These are phyloP conservation scores for Leptodermis oblonga DNA, from an alignment of 257 asterid genomes.

Conservation along the genomic window DNA sequence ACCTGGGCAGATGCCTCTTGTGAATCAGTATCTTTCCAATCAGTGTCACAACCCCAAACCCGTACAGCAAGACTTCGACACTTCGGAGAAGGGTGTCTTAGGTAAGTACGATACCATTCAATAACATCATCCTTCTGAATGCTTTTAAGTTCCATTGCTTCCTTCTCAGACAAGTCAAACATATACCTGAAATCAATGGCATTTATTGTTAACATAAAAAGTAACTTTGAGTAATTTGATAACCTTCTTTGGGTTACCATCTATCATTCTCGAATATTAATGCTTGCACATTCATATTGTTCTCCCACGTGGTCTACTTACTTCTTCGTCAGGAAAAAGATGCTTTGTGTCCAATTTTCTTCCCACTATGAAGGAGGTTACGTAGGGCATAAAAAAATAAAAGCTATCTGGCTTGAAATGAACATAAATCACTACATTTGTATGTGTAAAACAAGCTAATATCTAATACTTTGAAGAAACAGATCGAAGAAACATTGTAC, in stretches of 20 bases:
- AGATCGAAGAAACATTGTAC: not conserved
- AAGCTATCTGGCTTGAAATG: not conserved
- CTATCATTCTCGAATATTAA: not conserved
- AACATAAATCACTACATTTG: not conserved
- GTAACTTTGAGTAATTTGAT: not conserved
- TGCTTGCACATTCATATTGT: not conserved
- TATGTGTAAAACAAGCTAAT: not conserved
- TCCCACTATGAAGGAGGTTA: not conserved
- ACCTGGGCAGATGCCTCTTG: slow-evolving; percentile 36
- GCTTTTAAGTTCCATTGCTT: slow-evolving; percentile 61
- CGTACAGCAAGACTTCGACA: slow-evolving; percentile 85
- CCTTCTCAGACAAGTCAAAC: slow-evolving; percentile 80
- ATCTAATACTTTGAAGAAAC: not conserved
- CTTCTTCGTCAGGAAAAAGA: not conserved
- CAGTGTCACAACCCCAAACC: slow-evolving; percentile 86
- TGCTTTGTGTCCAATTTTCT: not conserved
- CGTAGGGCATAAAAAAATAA: not conserved
- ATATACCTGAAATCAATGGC: slow-evolving; percentile 62
- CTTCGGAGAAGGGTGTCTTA: slow-evolving; percentile 73
- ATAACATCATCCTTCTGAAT: slow-evolving; percentile 57
- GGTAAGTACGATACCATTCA: slow-evolving; percentile 64
- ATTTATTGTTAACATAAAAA: not conserved
- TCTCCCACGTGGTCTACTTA: not conserved
- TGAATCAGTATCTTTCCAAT: slow-evolving; percentile 37
- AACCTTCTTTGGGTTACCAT: not conserved